Evolutionary conservation across 2,329 filamentous ascomycete species (phyloP).

Genomic region (Mariannaea sp.): DNA sequence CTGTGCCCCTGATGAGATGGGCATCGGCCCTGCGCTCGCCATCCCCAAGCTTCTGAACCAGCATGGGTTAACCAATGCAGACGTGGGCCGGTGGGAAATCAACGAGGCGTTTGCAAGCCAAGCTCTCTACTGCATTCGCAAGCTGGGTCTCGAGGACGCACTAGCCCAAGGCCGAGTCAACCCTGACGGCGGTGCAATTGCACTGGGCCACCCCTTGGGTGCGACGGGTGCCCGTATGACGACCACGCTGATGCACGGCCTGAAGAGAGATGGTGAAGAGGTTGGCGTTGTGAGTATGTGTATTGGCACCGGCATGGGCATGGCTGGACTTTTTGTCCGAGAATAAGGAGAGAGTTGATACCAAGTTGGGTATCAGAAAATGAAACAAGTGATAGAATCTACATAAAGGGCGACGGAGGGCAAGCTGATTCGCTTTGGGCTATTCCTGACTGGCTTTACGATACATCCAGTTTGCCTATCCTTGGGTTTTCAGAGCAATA

Average conservation of each 20-base stretch:
- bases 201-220: slow-evolving; percentile 89
- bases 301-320: slow-evolving; percentile 62
- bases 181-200: slow-evolving; percentile 90
- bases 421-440: too few species aligned
- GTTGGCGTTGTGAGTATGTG: slow-evolving; percentile 93
- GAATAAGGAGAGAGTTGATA: slow-evolving; percentile 19
- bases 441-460: too few species aligned
- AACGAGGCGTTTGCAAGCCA: slow-evolving; percentile 81
- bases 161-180: slow-evolving; percentile 76
- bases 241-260: slow-evolving; percentile 69
- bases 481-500: too few species aligned
- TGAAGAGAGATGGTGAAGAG: slow-evolving; percentile 71
- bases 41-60: slow-evolving; percentile 80
- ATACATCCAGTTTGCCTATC: too few species aligned
- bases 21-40: slow-evolving; percentile 82
- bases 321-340: slow-evolving; percentile 35
- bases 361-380: not conserved
- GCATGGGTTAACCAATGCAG: slow-evolving; percentile 67
- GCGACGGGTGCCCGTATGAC: slow-evolving; percentile 85
- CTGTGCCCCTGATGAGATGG: slow-evolving; percentile 91
- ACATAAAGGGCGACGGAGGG: not conserved
- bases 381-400: not conserved
- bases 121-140: slow-evolving; percentile 71
- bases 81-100: slow-evolving; percentile 89
- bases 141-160: slow-evolving; percentile 66